These are phyloP conservation scores for Plasmodium ovale DNA, from an alignment of 169 alveolate species.

Conservation along the genomic window DNA sequence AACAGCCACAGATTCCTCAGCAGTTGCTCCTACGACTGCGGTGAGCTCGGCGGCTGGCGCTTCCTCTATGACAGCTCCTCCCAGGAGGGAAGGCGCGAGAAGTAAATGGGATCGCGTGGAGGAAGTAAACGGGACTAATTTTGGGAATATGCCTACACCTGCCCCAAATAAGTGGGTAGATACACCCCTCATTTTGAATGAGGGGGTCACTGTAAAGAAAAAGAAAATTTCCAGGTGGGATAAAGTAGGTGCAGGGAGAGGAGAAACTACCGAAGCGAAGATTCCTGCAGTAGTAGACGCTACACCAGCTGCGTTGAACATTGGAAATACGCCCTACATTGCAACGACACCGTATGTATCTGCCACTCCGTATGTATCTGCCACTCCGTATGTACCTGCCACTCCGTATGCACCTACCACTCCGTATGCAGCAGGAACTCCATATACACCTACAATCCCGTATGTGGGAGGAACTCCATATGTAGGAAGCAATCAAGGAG, in stretches of 20 bases:
- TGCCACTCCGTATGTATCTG: not conserved
- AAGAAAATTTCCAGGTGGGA: conserved; percentile 46
- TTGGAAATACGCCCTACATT: not conserved
- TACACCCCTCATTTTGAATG: conserved; percentile 18
- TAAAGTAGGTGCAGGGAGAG: conserved; percentile 60
- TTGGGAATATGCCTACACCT: conserved; percentile 28
- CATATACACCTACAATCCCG: conserved; percentile 7
- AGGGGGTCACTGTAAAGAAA: conserved; percentile 2
- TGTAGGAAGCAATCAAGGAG: not conserved
- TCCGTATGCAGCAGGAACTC: conserved; percentile 19
- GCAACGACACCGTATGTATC: not conserved
- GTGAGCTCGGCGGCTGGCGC: too few species aligned
- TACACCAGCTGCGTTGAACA: not conserved
- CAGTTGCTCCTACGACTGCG: too few species aligned
- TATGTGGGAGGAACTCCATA: conserved; percentile 32
- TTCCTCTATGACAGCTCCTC: not conserved
- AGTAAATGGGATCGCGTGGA: conserved; percentile 34
- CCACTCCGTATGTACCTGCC: not conserved
- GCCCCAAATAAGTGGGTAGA: conserved; percentile 34
- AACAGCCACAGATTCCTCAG: too few species aligned
- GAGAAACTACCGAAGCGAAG: conserved; percentile 13
- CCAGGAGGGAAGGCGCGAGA: conserved; percentile 11
- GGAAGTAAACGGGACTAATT: conserved; percentile 5
- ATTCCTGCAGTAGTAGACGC: not conserved
- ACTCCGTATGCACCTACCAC: conserved; percentile 24